A percentile compares a stretch with the other conserved stretches of the same genome.
phyloP scores from a whole-genome alignment of 2,329 filamentous ascomycete species.

The Beauveria rudraprayagi region DNA sequence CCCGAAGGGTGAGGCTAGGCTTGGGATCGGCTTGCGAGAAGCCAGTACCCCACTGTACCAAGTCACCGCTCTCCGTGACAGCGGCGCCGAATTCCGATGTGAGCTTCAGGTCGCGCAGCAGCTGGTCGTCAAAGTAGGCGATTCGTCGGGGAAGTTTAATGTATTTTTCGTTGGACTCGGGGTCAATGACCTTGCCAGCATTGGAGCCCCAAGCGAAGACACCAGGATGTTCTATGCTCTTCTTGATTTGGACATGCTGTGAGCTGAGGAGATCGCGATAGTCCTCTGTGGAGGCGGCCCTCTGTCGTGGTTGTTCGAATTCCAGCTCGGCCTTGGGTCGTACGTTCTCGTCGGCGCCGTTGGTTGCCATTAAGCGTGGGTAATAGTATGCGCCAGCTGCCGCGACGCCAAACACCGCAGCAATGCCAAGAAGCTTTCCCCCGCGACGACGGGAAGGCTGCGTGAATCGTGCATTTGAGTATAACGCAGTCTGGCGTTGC shows the following conservation, averaged over 20 bases:
- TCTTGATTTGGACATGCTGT: constrained; percentile 80
- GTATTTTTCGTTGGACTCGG: constrained; percentile 65
- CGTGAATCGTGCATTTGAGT: constrained; percentile 6
- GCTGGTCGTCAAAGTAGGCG: constrained; percentile 71
- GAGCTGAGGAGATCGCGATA: constrained; percentile 70
- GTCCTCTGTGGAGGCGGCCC: constrained; percentile 57
- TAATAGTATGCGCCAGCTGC: constrained; percentile 32
- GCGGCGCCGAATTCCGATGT: constrained; percentile 77
- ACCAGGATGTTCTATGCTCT: constrained; percentile 73
- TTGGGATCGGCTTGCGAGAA: constrained; percentile 57
- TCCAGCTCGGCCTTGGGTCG: constrained; percentile 44
- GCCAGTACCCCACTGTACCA: constrained; percentile 83
- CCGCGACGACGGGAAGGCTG: constrained; percentile 17
- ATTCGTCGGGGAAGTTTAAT: constrained; percentile 77
- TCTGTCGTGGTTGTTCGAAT: constrained; percentile 58
- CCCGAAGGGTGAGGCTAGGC: constrained; percentile 66
- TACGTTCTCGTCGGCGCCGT: constrained; percentile 13
- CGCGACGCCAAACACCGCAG: constrained; percentile 30
- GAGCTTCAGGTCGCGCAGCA: constrained; percentile 82
- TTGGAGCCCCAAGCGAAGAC: constrained; percentile 95
- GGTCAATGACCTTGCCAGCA: constrained; percentile 72
- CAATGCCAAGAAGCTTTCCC: constrained; percentile 23
- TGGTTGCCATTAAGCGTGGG: constrained; percentile 25
- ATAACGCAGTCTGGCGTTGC: not conserved
- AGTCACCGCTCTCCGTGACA: constrained; percentile 76